phyloP scores from a whole-genome alignment of 495 filamentous ascomycete species.

The Xylaria palmicola region DNA sequence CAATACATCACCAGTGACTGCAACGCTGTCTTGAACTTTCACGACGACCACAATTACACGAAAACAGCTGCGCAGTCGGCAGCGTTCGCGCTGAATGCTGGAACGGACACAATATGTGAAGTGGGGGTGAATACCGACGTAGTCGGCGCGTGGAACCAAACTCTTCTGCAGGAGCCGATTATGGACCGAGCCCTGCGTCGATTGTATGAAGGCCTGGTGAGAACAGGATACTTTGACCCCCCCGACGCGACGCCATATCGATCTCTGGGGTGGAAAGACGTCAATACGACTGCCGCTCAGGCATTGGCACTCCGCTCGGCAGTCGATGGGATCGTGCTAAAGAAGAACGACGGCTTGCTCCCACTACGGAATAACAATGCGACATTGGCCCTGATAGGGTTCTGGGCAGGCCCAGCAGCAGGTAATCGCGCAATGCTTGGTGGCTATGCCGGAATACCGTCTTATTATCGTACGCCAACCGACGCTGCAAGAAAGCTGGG shows the following conservation, averaged over 20 bases:
- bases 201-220: constrained; percentile 55
- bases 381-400: constrained; percentile 52
- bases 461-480: constrained; percentile 35
- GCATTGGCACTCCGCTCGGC: constrained; percentile 59
- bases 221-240: constrained; percentile 60
- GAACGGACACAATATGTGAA: constrained; percentile 63
- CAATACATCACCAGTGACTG: constrained; percentile 61
- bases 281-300: constrained; percentile 50
- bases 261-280: constrained; percentile 52
- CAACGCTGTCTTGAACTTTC: constrained; percentile 59
- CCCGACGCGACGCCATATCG: constrained; percentile 47
- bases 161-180: constrained; percentile 31
- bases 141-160: constrained; percentile 36
- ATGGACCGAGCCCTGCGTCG: constrained; percentile 56
- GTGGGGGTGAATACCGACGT: constrained; percentile 52
- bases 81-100: constrained; percentile 55
- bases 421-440: constrained; percentile 54
- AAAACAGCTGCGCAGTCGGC: constrained; percentile 46
- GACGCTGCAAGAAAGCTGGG: constrained; percentile 34
- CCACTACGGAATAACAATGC: constrained; percentile 34
- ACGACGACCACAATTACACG: constrained; percentile 54
- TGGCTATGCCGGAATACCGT: constrained; percentile 40
- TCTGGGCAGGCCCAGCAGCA: constrained; percentile 56
- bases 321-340: constrained; percentile 56
- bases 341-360: constrained; percentile 58